phyloP scores from a whole-genome alignment of 352 stramenopile species.

The Lagenidium sp. region DNA sequence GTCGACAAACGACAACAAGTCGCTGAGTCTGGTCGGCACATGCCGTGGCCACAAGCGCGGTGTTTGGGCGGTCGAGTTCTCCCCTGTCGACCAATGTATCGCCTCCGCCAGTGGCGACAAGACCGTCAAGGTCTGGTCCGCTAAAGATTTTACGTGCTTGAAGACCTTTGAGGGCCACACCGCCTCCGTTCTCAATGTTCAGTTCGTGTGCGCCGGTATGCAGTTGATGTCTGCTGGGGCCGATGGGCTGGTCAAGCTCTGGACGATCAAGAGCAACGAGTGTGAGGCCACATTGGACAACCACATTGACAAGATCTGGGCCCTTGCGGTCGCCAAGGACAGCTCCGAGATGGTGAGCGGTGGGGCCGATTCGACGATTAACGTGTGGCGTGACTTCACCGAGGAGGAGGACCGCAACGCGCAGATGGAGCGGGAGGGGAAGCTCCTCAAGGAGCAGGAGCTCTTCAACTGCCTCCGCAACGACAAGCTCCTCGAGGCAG shows the following conservation, averaged over 20 bases:
- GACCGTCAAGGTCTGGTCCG: constrained; percentile 97
- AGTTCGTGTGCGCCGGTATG: constrained; percentile 86
- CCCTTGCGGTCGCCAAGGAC: constrained; percentile 86
- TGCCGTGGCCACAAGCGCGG: constrained; percentile 96
- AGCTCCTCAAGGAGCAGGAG: constrained; percentile 93
- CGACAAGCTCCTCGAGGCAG: constrained; percentile 84
- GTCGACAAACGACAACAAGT: constrained; percentile 40
- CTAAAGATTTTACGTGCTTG: constrained; percentile 93
- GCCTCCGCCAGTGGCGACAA: constrained; percentile 94
- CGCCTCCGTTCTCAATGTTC: constrained; percentile 80
- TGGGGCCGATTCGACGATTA: constrained; percentile 92
- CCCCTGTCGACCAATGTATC: constrained; percentile 92
- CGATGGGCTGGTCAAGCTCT: constrained; percentile 97
- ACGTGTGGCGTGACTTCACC: constrained; percentile 94
- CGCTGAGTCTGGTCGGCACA: constrained; percentile 87
- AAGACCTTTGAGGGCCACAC: constrained; percentile 96
- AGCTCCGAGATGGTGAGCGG: constrained; percentile 89
- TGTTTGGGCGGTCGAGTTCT: constrained; percentile 97
- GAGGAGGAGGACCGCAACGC: constrained; percentile 81
- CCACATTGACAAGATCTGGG: constrained; percentile 98
- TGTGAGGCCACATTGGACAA: constrained; percentile 96
- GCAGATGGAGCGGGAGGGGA: constrained; percentile 81
- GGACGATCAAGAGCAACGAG: constrained; percentile 97
- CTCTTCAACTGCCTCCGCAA: constrained; percentile 92
- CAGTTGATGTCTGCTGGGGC: constrained; percentile 94